Base-by-base conservation (phyloP, 345 rosid genomes). In the Eucalyptus cloeziana region DNA sequence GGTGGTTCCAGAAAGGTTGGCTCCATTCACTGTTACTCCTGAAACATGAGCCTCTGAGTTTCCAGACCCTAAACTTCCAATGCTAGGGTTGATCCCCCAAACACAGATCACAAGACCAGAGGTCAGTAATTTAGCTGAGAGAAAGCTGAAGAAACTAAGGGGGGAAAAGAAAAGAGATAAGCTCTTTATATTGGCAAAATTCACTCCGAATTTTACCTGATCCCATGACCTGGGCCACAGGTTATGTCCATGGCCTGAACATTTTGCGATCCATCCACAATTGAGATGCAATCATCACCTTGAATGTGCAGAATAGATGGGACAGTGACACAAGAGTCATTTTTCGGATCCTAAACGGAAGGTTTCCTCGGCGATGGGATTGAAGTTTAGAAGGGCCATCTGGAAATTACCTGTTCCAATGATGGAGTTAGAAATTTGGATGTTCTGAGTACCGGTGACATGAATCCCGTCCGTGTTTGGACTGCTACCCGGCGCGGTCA, bases 391-490 rank as follows among this genome's bases (percentile, higher is more conserved):
- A 64, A 64, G 76, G 76, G 40, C 17, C 33, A n/a, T 31, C 49
- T 24, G 49, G 49, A 49, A 49, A 49, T 31, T 87, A 95, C 99
- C 99, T 89, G 99, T 96, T 86, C 94, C 95, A 27, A 96, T 93
- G 85, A 87, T 79, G n/a, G 92, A 93, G 51, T 87, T 89, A n/a
- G 93, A 88, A 69, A 97, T 92, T 31, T 56, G 92, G 88, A 96
- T 97, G 89, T 96, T 94, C 86, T 93, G 93, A 60, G 96, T 95
- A 33, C 88, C 50, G 3, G 97, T 92, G 88, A 96, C 90, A 89
- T 97, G 99, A 89, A 97, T 97, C 51, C 99, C 99, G 76, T 96
- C 99, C 2, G 99, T 97, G 92, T 97, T 97, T 12, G 99, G 99
- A 89, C 98, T 96, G 51, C 91, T 81, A 43, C 69, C 90, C 1